A percentile compares a stretch with the other conserved stretches of the same genome.
Evolutionary conservation across 2,329 filamentous ascomycete genomes (phyloP).

Genomic region (Elsinoe necatrix): DNA sequence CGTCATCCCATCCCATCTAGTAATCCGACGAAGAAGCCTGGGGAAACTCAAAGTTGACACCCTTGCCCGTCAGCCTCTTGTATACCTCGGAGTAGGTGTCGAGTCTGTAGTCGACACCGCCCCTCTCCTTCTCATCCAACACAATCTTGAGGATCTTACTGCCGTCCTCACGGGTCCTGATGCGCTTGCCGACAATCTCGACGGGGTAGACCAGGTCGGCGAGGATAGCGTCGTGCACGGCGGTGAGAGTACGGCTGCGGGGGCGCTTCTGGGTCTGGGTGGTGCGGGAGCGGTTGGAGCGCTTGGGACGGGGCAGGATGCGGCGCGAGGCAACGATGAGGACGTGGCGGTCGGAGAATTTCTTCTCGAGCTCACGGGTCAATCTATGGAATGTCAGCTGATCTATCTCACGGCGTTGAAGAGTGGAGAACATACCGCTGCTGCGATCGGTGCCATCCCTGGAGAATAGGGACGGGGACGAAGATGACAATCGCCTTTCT

Average conservation of each 20-base stretch:
- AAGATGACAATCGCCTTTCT: conserved; percentile 99
- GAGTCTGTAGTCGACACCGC: conserved; percentile 97
- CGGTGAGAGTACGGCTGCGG: conserved; percentile 92
- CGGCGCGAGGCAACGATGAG: conserved; percentile 97
- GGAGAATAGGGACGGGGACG: conserved; percentile 98
- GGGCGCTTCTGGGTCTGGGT: conserved; percentile 98
- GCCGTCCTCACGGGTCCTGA: conserved; percentile 97
- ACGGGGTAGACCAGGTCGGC: conserved; percentile 98
- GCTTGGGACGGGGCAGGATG: conserved; percentile 97
- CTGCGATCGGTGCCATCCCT: conserved; percentile 98
- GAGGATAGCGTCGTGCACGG: conserved; percentile 98
- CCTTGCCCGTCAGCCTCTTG: conserved; percentile 92
- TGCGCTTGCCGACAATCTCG: conserved; percentile 98
- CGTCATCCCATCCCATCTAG: not conserved
- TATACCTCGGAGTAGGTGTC: conserved; percentile 99
- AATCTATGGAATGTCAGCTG: conserved; percentile 50
- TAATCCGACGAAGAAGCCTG: conserved; percentile 78
- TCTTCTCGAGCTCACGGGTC: conserved; percentile 99
- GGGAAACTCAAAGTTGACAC: conserved; percentile 97
- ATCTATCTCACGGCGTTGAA: not conserved
- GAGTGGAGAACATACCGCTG: conserved; percentile 68
- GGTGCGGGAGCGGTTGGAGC: conserved; percentile 92
- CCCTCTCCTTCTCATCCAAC: conserved; percentile 99
- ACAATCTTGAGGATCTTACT: conserved; percentile 98
- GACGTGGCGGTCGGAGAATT: conserved; percentile 99